Percentiles rank a stretch among this genome's conserved stretches.
Evolutionary conservation across 345 rosid species (phyloP).

Genomic region (Reutealis trisperma): DNA sequence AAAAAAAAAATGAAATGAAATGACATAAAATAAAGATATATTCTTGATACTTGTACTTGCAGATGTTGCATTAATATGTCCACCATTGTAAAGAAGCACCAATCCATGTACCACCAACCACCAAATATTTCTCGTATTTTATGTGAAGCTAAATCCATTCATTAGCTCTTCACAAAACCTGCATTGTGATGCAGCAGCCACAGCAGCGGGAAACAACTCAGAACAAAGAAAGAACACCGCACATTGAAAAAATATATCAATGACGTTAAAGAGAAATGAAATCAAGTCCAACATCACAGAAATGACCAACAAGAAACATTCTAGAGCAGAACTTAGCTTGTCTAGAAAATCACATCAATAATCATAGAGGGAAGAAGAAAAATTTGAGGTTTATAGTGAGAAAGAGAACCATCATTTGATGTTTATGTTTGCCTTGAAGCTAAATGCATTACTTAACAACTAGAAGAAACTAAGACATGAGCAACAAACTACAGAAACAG

Average conservation of each 20-base stretch:
- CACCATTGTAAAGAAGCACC: background rate
- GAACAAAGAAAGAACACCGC: background rate
- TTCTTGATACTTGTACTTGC: background rate
- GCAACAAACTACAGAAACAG: background rate
- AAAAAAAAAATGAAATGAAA: background rate
- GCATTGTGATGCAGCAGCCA: background rate
- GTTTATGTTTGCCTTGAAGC: background rate
- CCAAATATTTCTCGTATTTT: background rate
- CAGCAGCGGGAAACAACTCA: background rate
- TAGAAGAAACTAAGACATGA: background rate
- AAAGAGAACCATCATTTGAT: background rate
- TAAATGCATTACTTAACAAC: background rate
- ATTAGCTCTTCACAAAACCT: background rate
- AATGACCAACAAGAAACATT: background rate
- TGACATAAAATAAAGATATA: background rate
- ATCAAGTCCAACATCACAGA: background rate
- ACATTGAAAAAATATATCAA: background rate
- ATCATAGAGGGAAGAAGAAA: background rate
- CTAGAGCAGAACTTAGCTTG: background rate
- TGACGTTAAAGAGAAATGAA: background rate
- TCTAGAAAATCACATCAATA: background rate
- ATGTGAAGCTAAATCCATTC: background rate
- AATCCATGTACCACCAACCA: too few relatives aligned
- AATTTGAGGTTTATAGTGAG: background rate
- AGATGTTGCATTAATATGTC: background rate